Conservation (phyloP, 2,329 filamentous ascomycete genomes). For the Penicillium crustosum region DNA sequence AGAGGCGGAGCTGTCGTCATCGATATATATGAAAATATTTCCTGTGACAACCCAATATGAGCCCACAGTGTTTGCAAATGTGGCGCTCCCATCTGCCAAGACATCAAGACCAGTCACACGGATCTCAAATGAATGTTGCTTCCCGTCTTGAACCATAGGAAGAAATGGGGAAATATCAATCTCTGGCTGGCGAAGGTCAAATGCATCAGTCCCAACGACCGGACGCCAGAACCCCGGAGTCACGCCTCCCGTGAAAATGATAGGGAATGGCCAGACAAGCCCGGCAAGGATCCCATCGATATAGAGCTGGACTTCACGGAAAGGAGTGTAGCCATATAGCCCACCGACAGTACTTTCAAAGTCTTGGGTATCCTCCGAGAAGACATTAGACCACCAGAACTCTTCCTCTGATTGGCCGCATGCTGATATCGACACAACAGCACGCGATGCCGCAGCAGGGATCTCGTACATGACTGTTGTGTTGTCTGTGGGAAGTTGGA, state of each 20-base stretch:
- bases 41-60: conserved; percentile 73
- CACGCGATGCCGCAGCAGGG: conserved; percentile 65
- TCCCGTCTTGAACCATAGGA: conserved; percentile 65
- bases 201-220: conserved; percentile 74
- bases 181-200: conserved; percentile 75
- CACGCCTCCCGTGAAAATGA: conserved; percentile 79
- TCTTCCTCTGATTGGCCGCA: conserved; percentile 76
- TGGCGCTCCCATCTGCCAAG: conserved; percentile 48
- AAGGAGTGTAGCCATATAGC: conserved; percentile 68
- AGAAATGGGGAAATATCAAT: conserved; percentile 80
- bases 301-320: conserved; percentile 73
- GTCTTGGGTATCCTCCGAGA: conserved; percentile 58
- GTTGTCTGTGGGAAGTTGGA: conserved; percentile 63
- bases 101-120: conserved; percentile 65
- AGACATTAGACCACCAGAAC: conserved; percentile 82
- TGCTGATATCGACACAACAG: conserved; percentile 73
- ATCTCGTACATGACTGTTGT: conserved; percentile 62
- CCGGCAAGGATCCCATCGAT: conserved; percentile 74
- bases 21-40: conserved; percentile 77
- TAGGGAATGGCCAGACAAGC: conserved; percentile 76
- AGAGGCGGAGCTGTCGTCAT: conserved; percentile 36
- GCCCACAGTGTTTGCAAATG: conserved; percentile 57
- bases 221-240: conserved; percentile 75
- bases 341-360: conserved; percentile 59
- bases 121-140: conserved; percentile 66